phyloP scores from a whole-genome alignment of 2,329 filamentous ascomycete species.

The Aureobasidium sp. region DNA sequence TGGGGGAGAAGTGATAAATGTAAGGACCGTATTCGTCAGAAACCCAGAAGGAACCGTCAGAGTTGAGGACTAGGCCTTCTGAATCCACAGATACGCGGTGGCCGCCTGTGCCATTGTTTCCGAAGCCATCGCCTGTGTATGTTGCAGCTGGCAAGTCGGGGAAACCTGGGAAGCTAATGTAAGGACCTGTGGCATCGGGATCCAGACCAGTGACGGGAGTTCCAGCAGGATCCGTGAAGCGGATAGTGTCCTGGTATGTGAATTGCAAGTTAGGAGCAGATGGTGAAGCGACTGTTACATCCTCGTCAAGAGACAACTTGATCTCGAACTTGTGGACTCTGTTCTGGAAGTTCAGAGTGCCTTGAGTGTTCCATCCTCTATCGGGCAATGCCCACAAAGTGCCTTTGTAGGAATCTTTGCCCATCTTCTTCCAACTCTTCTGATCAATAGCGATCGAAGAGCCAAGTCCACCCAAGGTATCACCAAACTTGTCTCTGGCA shows the following conservation, averaged over 20 bases:
- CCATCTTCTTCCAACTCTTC: slow-evolving; percentile 62
- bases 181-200: slow-evolving; percentile 57
- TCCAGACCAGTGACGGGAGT: slow-evolving; percentile 71
- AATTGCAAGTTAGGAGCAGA: slow-evolving; percentile 68
- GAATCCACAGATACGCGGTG: slow-evolving; percentile 67
- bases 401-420: slow-evolving; percentile 61
- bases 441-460: slow-evolving; percentile 70
- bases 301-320: slow-evolving; percentile 58
- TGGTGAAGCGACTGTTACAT: slow-evolving; percentile 59
- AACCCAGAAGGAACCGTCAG: slow-evolving; percentile 72
- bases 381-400: slow-evolving; percentile 71
- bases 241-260: slow-evolving; percentile 69
- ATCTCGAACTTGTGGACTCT: slow-evolving; percentile 75
- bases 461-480: slow-evolving; percentile 74
- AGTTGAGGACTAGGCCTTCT: slow-evolving; percentile 70
- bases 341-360: slow-evolving; percentile 72
- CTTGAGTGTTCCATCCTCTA: slow-evolving; percentile 78
- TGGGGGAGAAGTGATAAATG: slow-evolving; percentile 68
- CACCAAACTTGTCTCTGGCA: slow-evolving; percentile 71
- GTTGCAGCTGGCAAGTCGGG: slow-evolving; percentile 69
- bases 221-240: slow-evolving; percentile 69
- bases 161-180: slow-evolving; percentile 63
- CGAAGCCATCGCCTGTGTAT: slow-evolving; percentile 74
- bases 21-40: slow-evolving; percentile 78
- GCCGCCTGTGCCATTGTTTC: slow-evolving; percentile 65